These are phyloP conservation scores for Parathielavia hyrcaniae DNA, from an alignment of 495 filamentous ascomycete genomes.

Conservation along the genomic window DNA sequence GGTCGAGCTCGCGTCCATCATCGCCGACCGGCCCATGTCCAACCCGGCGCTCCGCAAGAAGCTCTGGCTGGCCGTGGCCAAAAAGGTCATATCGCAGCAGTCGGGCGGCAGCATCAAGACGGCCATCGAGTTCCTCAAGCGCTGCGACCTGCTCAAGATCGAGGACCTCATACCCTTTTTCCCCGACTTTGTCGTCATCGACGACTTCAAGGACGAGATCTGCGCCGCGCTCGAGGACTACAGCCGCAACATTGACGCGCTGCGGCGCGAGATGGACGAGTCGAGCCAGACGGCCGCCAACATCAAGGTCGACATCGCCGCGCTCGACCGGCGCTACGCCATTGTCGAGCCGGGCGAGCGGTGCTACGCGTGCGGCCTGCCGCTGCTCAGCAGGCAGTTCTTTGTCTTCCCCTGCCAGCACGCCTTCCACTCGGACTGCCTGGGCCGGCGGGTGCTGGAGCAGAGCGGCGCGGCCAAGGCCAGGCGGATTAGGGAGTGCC, in stretches of 20 bases:
- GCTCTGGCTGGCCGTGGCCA: slow-evolving; percentile 88
- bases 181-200: slow-evolving; percentile 97
- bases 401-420: slow-evolving; percentile 99
- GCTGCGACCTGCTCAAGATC: slow-evolving; percentile 85
- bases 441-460: slow-evolving; percentile 76
- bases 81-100: slow-evolving; percentile 82
- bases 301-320: slow-evolving; percentile 79
- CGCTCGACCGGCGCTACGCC: slow-evolving; percentile 80
- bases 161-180: slow-evolving; percentile 98
- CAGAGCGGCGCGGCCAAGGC: slow-evolving; percentile 65
- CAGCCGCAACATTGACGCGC: slow-evolving; percentile 73
- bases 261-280: slow-evolving; percentile 97
- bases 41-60: slow-evolving; percentile 82
- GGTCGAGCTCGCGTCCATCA: slow-evolving; percentile 78
- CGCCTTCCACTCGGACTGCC: slow-evolving; percentile 90
- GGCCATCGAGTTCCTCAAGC: slow-evolving; percentile 87
- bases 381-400: slow-evolving; percentile 81
- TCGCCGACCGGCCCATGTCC: slow-evolving; percentile 79
- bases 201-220: slow-evolving; percentile 98
- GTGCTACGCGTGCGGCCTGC: slow-evolving; percentile 80
- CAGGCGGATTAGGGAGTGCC: slow-evolving; percentile 75
- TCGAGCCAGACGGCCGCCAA: slow-evolving; percentile 77
- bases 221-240: slow-evolving; percentile 90
- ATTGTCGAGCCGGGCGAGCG: slow-evolving; percentile 95
- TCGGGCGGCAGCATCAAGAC: slow-evolving; percentile 88